Base-by-base conservation (phyloP, 441 rosid species). In the Syzygium syzygioides region DNA sequence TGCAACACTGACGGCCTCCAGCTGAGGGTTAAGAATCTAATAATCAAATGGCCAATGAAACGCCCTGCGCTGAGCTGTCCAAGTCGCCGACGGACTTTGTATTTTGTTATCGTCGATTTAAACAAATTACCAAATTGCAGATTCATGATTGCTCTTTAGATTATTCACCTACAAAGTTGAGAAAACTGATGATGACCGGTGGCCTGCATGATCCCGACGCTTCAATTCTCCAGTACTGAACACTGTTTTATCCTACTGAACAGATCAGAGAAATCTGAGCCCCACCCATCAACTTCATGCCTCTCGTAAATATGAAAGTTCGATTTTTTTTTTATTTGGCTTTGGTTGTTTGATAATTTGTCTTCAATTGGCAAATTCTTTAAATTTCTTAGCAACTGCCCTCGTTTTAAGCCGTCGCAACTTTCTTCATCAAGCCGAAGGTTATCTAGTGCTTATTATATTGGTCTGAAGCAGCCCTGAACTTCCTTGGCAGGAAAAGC, bases 401-500 rank as follows among this genome's bases (percentile, higher is more conserved):
- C n/a, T 6, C 13, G 83, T 41, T 14, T 41, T 76, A 41, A 10
- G 53, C 83, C 9, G 14, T 76, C n/a, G 9, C 14, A 9, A 41
- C n/a, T 41, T 5, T 71, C 52, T 76, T 41, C 26, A 13, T 76
- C 41, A 10, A 59, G 64, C 62, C 62, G 10, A 57, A 23, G 62
- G 28, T 25, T 76, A 12, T 12, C n/a, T 76, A 45, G n/a, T 23
- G 41, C 17, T 6, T 76, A 41, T 23, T 12, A 12, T 23, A 76
- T 41, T 12, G 53, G 53, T 76, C 83, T 41, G 83, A 45, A 13
- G 52, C 53, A 41, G 83, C n/a, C 52, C 83, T 45, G 57, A 32
- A 56, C 45, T 86, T 89, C 66, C 56, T 87, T 89, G 12, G 56
- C 76, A 64, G 85, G 85, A 66, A 53, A 52, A 55, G 90, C 55